phyloP scores from a whole-genome alignment of 208 protist species.

The Trypanosoma melophagium region DNA sequence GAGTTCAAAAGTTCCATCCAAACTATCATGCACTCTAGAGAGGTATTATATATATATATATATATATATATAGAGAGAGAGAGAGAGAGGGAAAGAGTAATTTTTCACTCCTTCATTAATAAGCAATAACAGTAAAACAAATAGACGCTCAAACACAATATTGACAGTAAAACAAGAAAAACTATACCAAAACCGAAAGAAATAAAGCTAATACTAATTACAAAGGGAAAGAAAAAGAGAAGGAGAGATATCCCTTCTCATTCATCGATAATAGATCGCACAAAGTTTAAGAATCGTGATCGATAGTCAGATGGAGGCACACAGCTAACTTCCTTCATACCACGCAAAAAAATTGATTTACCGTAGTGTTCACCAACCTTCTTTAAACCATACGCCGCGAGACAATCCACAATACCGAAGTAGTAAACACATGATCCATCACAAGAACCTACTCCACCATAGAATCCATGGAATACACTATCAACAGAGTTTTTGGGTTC shows the following conservation, averaged over 20 bases:
- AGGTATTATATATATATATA: not conserved
- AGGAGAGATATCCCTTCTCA: not conserved
- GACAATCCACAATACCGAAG: constrained; percentile 38
- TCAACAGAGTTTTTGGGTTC: not conserved
- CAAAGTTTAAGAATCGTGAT: constrained; percentile 27
- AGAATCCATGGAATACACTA: constrained; percentile 25
- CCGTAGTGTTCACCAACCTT: constrained; percentile 34
- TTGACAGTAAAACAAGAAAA: no score
- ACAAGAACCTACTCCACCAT: constrained; percentile 29
- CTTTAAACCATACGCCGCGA: constrained; percentile 33
- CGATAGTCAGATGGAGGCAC: constrained; percentile 32
- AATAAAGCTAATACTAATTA: no score
- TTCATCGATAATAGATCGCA: constrained; percentile 22
- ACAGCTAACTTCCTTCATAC: constrained; percentile 33
- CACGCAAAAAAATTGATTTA: constrained; percentile 29
- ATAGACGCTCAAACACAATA: no score
- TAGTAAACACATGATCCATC: constrained; percentile 33
- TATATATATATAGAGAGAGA: not conserved
- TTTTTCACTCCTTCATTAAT: no score
- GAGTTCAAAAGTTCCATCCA: no score
- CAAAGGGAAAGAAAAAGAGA: no score
- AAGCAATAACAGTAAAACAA: no score
- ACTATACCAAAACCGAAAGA: no score
- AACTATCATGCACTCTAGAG: no score
- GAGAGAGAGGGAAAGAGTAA: no score